phyloP scores from a whole-genome alignment of 139 green algal species.

The Pseudopediastrum boryanum region DNA sequence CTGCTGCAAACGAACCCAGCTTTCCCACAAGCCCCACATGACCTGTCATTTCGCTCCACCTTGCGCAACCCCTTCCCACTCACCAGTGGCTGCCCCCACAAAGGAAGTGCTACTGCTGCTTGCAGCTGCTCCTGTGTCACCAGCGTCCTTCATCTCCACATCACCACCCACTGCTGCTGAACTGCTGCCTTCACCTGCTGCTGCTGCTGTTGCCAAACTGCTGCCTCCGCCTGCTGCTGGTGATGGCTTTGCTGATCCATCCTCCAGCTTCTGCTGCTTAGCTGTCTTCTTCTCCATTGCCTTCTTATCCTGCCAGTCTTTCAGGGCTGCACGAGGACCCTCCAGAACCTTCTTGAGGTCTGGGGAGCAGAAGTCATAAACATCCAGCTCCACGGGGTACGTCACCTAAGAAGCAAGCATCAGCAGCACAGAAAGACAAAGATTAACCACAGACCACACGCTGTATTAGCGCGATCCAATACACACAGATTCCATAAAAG shows the following conservation, averaged over 20 bases:
- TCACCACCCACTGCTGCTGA: conserved; percentile 40
- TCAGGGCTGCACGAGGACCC: conserved; percentile 64
- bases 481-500: no score
- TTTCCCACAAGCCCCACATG: no score
- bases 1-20: no score
- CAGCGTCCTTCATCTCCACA: conserved; percentile 67
- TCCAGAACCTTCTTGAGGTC: conserved; percentile 87
- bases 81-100: conserved; percentile 36
- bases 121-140: not conserved
- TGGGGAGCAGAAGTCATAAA: conserved; percentile 91
- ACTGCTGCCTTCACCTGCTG: not conserved
- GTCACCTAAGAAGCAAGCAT: conserved; percentile 64
- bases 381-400: conserved; percentile 90
- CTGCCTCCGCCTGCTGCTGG: not conserved
- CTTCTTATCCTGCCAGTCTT: conserved; percentile 36
- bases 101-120: conserved; percentile 7
- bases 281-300: conserved; percentile 15
- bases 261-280: conserved; percentile 28
- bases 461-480: no score
- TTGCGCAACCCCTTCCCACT: no score
- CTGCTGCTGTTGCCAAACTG: conserved; percentile 9
- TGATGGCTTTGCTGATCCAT: conserved; percentile 7
- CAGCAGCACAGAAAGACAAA: not conserved
- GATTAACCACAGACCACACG: no score
- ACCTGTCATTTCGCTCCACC: no score